Evolutionary conservation across 2,329 filamentous ascomycete genomes (phyloP).

Genomic region (Colletotrichum kahawae): DNA sequence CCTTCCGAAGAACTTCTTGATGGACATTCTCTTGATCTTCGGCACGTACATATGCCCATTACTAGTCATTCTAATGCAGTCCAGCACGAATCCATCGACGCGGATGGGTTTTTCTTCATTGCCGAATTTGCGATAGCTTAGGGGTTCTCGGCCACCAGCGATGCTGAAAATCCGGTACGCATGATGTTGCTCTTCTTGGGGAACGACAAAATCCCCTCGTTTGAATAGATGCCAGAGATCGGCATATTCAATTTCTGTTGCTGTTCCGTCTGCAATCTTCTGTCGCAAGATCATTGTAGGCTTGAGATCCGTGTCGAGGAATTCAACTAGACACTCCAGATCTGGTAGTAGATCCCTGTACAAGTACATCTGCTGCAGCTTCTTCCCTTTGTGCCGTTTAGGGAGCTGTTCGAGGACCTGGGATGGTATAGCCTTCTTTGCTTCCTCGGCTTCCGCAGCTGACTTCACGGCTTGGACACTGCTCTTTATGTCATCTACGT

Average conservation of each 20-base stretch:
- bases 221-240: conserved; percentile 24
- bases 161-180: neutral
- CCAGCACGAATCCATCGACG: conserved; percentile 12
- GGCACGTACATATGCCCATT: conserved; percentile 10
- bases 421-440: neutral
- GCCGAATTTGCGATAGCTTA: neutral
- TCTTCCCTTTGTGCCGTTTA: neutral
- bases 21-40: neutral
- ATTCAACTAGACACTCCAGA: conserved; percentile 17
- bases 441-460: neutral
- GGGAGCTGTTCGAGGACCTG: neutral
- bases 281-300: conserved; percentile 9
- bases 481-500: neutral
- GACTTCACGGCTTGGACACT: neutral
- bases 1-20: conserved; percentile 10
- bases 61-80: conserved; percentile 5
- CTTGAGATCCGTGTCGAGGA: conserved; percentile 17
- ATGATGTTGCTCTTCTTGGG: neutral
- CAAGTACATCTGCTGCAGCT: neutral
- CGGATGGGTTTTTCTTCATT: neutral
- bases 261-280: conserved; percentile 2
- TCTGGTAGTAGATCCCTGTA: neutral
- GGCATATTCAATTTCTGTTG: conserved; percentile 7
- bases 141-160: neutral
- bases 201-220: neutral